phyloP scores from a whole-genome alignment of 768 basidiomycete genomes.

The Podaxis sp. region DNA sequence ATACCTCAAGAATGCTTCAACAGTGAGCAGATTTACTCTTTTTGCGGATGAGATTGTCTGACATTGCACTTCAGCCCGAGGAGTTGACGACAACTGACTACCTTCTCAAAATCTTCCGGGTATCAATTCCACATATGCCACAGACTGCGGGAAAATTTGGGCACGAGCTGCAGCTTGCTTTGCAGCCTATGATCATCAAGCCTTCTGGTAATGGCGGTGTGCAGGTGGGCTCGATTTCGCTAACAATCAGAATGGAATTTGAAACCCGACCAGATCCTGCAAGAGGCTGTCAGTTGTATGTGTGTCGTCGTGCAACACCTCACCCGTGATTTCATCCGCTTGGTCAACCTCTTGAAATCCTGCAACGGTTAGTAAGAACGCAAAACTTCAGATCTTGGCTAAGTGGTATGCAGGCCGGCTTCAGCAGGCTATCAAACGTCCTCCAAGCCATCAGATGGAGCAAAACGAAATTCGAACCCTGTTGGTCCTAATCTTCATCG shows the following conservation, averaged over 20 bases:
- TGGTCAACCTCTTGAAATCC: conserved; percentile 80
- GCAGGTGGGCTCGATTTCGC: conserved; percentile 44
- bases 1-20: conserved; percentile 81
- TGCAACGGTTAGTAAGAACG: conserved; percentile 63
- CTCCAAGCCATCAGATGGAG: conserved; percentile 38
- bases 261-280: conserved; percentile 60
- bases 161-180: conserved; percentile 72
- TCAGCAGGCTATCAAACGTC: conserved; percentile 53
- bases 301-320: conserved; percentile 82
- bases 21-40: conserved; percentile 46
- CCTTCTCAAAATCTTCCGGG: conserved; percentile 84
- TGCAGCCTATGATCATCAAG: conserved; percentile 92
- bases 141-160: conserved; percentile 89
- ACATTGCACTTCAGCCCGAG: conserved; percentile 53
- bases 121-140: conserved; percentile 84
- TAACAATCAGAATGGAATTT: neutral
- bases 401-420: conserved; percentile 50
- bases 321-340: conserved; percentile 80
- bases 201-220: conserved; percentile 70
- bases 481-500: conserved; percentile 79
- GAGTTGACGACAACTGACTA: conserved; percentile 85
- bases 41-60: neutral
- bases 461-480: conserved; percentile 54
- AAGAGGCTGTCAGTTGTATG: conserved; percentile 92
- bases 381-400: conserved; percentile 5